Evolutionary conservation across 23 red algal species (phyloP), one percentile per base, ranked within the genome.

Genomic region (Chondrus crispus): DNA sequence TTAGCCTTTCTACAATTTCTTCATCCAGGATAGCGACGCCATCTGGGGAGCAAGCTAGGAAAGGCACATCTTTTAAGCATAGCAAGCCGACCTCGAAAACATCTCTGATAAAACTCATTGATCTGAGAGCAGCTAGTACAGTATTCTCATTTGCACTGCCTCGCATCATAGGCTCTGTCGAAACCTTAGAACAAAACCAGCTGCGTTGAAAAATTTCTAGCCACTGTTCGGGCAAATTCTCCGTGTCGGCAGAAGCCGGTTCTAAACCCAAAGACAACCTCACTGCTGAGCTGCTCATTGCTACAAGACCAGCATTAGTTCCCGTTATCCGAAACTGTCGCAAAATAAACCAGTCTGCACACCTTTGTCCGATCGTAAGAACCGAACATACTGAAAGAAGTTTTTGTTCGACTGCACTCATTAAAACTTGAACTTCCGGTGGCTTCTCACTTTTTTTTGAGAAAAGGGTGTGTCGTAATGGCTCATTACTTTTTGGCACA

Each of bases 31-130:
- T 28, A 35, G 74, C 77, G 22, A 82, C 22, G 5, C 77, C 77
- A 57, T 82, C 77, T 24, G 77, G 77, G n/a, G 77, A 82, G 47
- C 43, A 82, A 38, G 77, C 43, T 50, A 82, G 47, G 29, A 54
- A 60, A 7, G n/a, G 51, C 5, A 28, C 47, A 4, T 20, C 29
- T 33, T 82, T 82, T 38, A 50, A 26, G 32, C 35, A 53, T 20
- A 82, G 47, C 77, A 82, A 9, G 5, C 77, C 48, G 22, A 57
- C 45, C 46, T 82, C 77, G 44, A 82, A 82, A 82, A 57, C 40
- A 26, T 82, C 77, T 51, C 55, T 24, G n/a, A 82, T 38, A 52
- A 82, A 51, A 52, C 44, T 24, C 42, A 53, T 20, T 20, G 46
- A 20, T 38, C 77, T 6, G 5, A 82, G 48, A 54, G 43, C 32